A percentile compares a stretch with the other conserved stretches of the same genome.
These are phyloP conservation scores for Phyllosticta paracitricarpa DNA, from an alignment of 2,329 filamentous ascomycete species.

Conservation along the genomic window DNA sequence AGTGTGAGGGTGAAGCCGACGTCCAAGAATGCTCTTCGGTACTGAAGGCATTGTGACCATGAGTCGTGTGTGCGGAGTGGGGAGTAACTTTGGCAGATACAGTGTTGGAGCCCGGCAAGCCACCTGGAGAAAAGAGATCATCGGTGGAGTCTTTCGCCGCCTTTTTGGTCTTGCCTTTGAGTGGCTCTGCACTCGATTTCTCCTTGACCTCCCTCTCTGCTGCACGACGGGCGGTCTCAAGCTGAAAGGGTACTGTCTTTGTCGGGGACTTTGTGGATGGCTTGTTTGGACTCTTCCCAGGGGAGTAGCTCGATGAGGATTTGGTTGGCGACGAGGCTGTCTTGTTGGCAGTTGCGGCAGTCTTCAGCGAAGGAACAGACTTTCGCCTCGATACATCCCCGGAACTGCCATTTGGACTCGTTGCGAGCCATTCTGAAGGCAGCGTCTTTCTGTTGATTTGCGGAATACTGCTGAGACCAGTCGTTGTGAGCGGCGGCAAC, in stretches of 20 bases:
- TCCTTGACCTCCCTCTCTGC: conserved; percentile 5
- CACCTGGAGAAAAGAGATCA: background rate
- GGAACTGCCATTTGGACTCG: background rate
- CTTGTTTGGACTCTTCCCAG: background rate
- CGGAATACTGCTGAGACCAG: background rate
- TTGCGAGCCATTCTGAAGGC: conserved; percentile 1
- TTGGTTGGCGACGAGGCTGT: background rate
- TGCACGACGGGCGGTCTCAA: conserved; percentile 8
- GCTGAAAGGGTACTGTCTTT: background rate
- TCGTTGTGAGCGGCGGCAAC: background rate
- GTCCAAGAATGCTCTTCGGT: background rate
- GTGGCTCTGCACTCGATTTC: background rate
- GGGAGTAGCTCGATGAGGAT: background rate
- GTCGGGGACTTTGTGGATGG: conserved; percentile 1
- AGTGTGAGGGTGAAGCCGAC: background rate
- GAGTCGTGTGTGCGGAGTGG: background rate
- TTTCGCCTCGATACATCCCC: background rate
- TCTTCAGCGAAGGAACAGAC: background rate
- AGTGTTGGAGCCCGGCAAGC: background rate
- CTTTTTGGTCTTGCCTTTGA: background rate
- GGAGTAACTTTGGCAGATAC: background rate
- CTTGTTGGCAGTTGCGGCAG: background rate
- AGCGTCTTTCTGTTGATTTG: conserved; percentile 1
- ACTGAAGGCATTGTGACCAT: background rate
- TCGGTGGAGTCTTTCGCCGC: background rate